Conservation (phyloP, 2,329 filamentous ascomycete species). For the Claviceps purpurea region DNA sequence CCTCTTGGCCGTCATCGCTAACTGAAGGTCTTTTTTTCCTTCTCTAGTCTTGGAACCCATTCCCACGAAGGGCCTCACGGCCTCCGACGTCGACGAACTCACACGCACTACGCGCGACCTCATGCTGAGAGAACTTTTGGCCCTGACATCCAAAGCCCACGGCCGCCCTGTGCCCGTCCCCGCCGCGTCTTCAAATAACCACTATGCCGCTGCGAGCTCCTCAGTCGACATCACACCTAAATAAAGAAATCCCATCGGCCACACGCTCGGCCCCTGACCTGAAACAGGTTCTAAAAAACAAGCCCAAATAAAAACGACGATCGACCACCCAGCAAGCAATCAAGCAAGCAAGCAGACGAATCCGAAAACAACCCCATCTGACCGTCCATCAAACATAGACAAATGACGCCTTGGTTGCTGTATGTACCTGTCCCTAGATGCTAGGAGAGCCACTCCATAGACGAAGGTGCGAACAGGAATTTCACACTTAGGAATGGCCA, state of each 20-base stretch:
- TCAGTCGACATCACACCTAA: conserved; percentile 14
- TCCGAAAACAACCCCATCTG: not conserved
- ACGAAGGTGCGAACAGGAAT: not conserved
- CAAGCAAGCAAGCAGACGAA: too few relatives aligned
- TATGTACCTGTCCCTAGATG: not conserved
- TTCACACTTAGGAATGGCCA: too few relatives aligned
- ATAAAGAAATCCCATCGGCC: not conserved
- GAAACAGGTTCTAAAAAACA: not conserved
- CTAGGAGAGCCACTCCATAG: not conserved
- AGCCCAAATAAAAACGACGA: not conserved
- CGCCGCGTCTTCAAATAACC: conserved; percentile 8
- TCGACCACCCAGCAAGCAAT: too few relatives aligned
- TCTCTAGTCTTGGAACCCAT: conserved; percentile 64
- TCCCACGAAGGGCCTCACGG: conserved; percentile 55
- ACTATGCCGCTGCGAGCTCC: conserved; percentile 16
- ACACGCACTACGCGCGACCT: conserved; percentile 53
- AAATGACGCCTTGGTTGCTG: not conserved
- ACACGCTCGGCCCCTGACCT: not conserved
- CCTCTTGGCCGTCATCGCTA: not conserved
- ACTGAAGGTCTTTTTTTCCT: not conserved
- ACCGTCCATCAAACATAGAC: not conserved
- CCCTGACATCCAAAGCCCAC: conserved; percentile 37
- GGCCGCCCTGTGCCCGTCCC: conserved; percentile 24
- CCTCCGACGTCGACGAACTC: conserved; percentile 66
- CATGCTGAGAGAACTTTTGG: conserved; percentile 57